These are phyloP conservation scores for Botryotinia globosa DNA, from an alignment of 2,329 filamentous ascomycete species.

Conservation along the genomic window DNA sequence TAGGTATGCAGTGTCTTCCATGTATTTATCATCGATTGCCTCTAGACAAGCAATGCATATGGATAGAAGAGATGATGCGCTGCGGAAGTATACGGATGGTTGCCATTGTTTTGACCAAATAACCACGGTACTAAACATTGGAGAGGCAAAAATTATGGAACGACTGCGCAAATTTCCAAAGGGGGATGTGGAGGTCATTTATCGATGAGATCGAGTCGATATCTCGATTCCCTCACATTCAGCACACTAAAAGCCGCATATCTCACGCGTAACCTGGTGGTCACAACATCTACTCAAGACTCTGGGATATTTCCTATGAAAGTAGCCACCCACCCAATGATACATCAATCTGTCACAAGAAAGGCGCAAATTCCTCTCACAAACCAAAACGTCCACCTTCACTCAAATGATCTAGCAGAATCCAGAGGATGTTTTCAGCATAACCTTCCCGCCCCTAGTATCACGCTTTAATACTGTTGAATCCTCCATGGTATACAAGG, in stretches of 20 bases:
- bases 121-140: constrained; percentile 70
- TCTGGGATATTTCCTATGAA: too few relatives aligned
- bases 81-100: constrained; percentile 71
- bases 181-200: constrained; percentile 41
- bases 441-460: too few relatives aligned
- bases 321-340: too few relatives aligned
- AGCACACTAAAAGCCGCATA: too few relatives aligned
- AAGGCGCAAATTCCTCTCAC: not conserved
- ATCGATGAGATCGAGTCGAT: constrained; percentile 32
- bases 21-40: constrained; percentile 50
- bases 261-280: too few relatives aligned
- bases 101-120: constrained; percentile 79
- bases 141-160: constrained; percentile 67
- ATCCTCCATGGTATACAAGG: not conserved
- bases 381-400: not conserved
- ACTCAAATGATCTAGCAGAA: too few relatives aligned
- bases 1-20: constrained; percentile 76
- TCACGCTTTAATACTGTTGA: not conserved
- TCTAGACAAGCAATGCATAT: constrained; percentile 31
- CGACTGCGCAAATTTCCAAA: constrained; percentile 57
- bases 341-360: not conserved
- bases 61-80: constrained; percentile 34
- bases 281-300: not conserved
- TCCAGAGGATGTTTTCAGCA: accelerated
- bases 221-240: not conserved